Evolutionary conservation across 2,329 filamentous ascomycete genomes (phyloP), one percentile per base, ranked within the genome.

Genomic region (Penicillium sp.): DNA sequence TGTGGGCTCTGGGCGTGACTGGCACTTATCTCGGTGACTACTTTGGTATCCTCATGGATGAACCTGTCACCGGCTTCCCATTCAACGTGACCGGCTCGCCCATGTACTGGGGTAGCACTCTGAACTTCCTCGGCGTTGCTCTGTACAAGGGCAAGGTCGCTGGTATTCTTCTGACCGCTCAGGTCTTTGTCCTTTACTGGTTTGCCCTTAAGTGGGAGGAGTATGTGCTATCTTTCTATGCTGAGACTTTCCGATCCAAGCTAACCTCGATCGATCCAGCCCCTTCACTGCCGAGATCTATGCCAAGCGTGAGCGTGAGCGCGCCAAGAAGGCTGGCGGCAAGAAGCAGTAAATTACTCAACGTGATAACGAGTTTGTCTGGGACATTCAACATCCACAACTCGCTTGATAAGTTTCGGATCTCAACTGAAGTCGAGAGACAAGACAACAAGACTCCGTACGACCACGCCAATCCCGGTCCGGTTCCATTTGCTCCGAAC

Each of bases 1-100:
- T 96, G 80, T 97, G 89, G 88, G 91, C 89, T 37, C 88, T 99
- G 44, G 95, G 95, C 61, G 88, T 99, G 73, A 97, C 93, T 0
- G 95, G 95, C 65, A 99, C 95, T 40, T 99, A 97, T 77, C 84
- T 99, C 38, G 95, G 95, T 70, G 95, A 99, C 82, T 99, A 99
- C 84, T 99, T 98, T 76, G 95, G 95, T 70, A 97, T 98, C 77
- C 84, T 99, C 68, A 96, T 97, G 93, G 94, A 98, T 76, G 83
- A 90, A 69, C 94, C 94, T 72, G 93, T 99, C 56, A 96, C 93
- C 13, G 90, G 91, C 15, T 99, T 99, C 76, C 95, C 95, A 2
- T 99, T 99, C 85, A 98, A 91, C 79, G 85, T 98, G 64, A 93
- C 90, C 58, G 87, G 88, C 68, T 90, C 92, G 56, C 95, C 95